phyloP scores from a whole-genome alignment of 768 basidiomycete genomes.

The Mycena olivaceomarginata region DNA sequence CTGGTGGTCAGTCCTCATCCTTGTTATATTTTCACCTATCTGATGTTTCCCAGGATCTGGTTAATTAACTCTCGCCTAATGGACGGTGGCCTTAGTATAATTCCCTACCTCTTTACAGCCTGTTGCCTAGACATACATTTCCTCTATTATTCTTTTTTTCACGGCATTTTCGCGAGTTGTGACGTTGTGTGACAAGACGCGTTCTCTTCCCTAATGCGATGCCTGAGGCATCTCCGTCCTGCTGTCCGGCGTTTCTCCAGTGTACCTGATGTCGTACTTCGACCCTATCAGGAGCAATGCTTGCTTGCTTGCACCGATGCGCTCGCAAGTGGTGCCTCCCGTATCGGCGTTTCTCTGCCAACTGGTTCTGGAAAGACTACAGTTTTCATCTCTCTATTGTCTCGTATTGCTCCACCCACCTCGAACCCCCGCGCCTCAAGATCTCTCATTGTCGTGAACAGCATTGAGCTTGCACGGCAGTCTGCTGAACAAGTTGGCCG shows the following conservation, averaged over 20 bases:
- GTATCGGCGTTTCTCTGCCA: slow-evolving; percentile 90
- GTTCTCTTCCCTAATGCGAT: slow-evolving; percentile 26
- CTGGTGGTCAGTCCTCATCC: slow-evolving; percentile 79
- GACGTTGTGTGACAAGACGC: slow-evolving; percentile 5
- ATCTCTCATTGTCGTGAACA: slow-evolving; percentile 92
- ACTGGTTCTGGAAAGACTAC: slow-evolving; percentile 95
- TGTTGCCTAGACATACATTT: slow-evolving; percentile 41
- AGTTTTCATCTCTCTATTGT: slow-evolving; percentile 90
- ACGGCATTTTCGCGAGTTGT: neutral
- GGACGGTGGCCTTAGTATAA: slow-evolving; percentile 30
- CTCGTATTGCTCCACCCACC: slow-evolving; percentile 71
- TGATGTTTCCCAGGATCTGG: slow-evolving; percentile 62
- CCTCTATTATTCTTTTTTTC: slow-evolving; percentile 17
- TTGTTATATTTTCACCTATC: neutral
- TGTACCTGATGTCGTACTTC: slow-evolving; percentile 63
- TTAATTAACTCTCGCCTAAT: slow-evolving; percentile 53
- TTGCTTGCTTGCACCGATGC: slow-evolving; percentile 86
- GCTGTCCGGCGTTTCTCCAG: slow-evolving; percentile 41
- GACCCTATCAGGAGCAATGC: slow-evolving; percentile 94
- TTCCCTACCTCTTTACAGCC: slow-evolving; percentile 10
- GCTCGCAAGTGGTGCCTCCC: slow-evolving; percentile 77
- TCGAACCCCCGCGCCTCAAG: slow-evolving; percentile 67
- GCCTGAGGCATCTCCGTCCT: slow-evolving; percentile 5
- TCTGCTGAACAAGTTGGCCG: slow-evolving; percentile 82
- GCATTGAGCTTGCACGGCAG: slow-evolving; percentile 92